Evolutionary conservation across 805 yeast genomes (phyloP), one percentile per base, ranked within the genome.

Genomic region (Huiozyma naganishii): DNA sequence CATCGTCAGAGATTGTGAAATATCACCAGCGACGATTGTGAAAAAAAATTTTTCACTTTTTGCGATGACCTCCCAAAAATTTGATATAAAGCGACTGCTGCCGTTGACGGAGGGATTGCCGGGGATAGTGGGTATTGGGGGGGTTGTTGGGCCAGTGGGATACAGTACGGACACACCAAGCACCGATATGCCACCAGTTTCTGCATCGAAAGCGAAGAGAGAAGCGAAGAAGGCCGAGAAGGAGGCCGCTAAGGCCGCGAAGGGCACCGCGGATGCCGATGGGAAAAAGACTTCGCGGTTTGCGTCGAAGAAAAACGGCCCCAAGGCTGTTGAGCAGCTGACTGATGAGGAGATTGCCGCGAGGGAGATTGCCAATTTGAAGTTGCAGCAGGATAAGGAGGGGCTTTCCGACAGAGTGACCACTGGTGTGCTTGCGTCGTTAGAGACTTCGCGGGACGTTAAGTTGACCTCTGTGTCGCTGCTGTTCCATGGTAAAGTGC

Each of bases 121-220:
- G 23, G 23, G 23, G 23, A 17, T 17, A 17, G 23, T 17, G 23
- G 23, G 23, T 17, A 17, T 17, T 17, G 23, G 23, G 23, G 4
- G 23, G 33, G 11, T 30, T 8, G 11, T 30, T 11, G 9, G 11
- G n/a, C 33, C 17, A 34, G 17, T 34, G 37, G 4, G 9, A 9
- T 4, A 34, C 37, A 34, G 37, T 12, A 34, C 37, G 5, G 37
- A 11, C 10, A 9, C 9, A 34, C 37, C 28, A 32, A 49, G 5
- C n/a, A 4, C 23, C 23, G 23, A 17, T 17, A 63, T 63, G 67
- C 66, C 67, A 41, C 67, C 67, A 57, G 76, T 80, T 53, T 90
- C 97, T 45, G 80, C 96, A 52, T 88, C 97, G 17, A 90, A 90
- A 68, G 97, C 97, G 51, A 92, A 90, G 73, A 86, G 98, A 81